Evolutionary conservation across 2,329 filamentous ascomycete species (phyloP).

Genomic region (Scedosporium boydii): DNA sequence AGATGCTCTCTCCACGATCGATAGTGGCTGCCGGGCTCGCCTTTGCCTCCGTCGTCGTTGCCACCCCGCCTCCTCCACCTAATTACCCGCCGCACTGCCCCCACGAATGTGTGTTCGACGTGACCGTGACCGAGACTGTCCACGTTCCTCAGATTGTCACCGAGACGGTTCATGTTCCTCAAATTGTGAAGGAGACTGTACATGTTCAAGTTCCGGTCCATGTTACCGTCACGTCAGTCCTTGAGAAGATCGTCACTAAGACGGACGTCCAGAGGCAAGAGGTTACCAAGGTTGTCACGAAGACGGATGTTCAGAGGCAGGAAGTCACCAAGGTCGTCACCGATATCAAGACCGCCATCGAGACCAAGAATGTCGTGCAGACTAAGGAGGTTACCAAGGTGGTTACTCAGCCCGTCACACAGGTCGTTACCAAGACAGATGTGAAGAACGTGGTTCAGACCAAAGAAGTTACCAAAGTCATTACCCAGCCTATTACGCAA

Average conservation of each 20-base stretch:
- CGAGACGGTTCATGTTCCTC: background rate
- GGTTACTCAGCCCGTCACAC: background rate
- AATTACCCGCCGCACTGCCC: conserved; percentile 1
- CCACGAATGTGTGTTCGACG: background rate
- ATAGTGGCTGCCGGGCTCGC: background rate
- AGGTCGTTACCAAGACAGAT: background rate
- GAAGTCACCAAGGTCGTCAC: background rate
- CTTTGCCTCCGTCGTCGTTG: background rate
- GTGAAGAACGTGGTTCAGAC: background rate
- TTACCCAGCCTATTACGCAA: background rate
- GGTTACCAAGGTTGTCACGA: background rate
- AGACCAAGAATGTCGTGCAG: conserved; percentile 1
- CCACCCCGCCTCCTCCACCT: background rate
- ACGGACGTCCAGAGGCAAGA: background rate
- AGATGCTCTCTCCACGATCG: background rate
- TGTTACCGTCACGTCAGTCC: conserved; percentile 3
- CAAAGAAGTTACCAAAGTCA: background rate
- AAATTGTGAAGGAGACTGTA: conserved; percentile 1
- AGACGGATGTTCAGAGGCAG: background rate
- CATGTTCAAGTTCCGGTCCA: conserved; percentile 3
- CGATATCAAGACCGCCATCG: background rate
- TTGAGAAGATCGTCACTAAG: background rate
- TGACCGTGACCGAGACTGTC: background rate
- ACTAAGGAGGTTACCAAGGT: background rate
- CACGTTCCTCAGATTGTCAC: conserved; percentile 1